Evolutionary conservation across 192 early-diverging fungal genomes (phyloP).

Genomic region (Helicostylum pulchrum): DNA sequence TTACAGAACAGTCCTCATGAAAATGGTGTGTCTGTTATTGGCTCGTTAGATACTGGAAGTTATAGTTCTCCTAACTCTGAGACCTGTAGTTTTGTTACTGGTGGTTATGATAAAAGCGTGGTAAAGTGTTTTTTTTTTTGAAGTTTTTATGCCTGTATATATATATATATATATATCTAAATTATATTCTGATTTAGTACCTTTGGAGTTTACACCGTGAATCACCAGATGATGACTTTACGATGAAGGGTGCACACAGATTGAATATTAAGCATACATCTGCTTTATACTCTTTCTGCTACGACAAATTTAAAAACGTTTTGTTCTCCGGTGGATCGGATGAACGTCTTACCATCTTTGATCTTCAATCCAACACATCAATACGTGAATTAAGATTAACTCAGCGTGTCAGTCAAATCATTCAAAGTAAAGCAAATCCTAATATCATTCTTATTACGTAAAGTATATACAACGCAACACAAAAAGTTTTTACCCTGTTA

Average conservation of each 20-base stretch:
- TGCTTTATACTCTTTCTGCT: not conserved
- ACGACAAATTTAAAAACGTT: not conserved
- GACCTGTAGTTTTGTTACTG: conserved; percentile 5
- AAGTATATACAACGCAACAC: not conserved
- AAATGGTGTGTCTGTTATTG: conserved; percentile 2
- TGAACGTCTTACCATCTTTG: conserved; percentile 1
- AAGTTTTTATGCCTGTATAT: too few species aligned
- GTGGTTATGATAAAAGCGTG: conserved; percentile 9
- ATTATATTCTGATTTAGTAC: not conserved
- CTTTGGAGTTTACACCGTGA: conserved; percentile 6
- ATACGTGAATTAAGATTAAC: not conserved
- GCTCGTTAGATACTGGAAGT: not conserved
- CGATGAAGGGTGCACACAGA: not conserved
- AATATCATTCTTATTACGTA: conserved; percentile 5
- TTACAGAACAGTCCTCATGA: conserved; percentile 1
- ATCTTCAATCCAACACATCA: not conserved
- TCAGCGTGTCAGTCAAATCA: not conserved
- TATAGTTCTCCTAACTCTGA: not conserved
- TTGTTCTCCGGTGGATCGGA: conserved; percentile 8
- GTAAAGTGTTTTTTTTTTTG: not conserved
- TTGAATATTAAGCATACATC: conserved; percentile 7
- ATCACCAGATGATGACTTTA: not conserved
- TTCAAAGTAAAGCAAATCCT: not conserved
- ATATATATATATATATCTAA: not conserved
- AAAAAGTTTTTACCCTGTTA: too few species aligned